Evolutionary conservation across 805 yeast species (phyloP), one percentile per base, ranked within the genome.

Genomic region (Zygosaccharomyces bailii): DNA sequence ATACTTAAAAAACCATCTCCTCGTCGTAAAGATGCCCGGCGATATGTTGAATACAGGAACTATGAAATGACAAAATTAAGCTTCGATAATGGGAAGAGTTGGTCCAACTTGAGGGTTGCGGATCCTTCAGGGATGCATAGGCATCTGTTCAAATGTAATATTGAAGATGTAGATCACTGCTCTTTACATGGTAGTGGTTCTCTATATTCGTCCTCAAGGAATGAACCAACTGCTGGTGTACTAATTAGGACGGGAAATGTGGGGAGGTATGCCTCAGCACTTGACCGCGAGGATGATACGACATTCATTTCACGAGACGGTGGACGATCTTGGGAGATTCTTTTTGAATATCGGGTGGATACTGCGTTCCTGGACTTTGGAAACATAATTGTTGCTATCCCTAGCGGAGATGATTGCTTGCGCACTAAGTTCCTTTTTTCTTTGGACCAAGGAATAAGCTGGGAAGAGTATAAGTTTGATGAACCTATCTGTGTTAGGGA

Each of bases 361-460:
- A 78, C 77, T 48, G 71, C 79, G 2, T 80, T 80, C 65, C 95
- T 90, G 39, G 93, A 86, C 61, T 78, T 76, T 48, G 96, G 95
- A 27, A 84, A 86, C 55, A 62, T 86, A 5, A 73, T 85, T 16
- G 62, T 83, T 4, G 83, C 86, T 1, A 61, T 77, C 10, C 80
- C 63, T 53, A 20, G 55, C 59, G n/a, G 54, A 69, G 4, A 57
- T 53, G 4, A 52, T 58, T 0, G 68, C 68, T 41, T 63, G 6
- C 60, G 65, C 8, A 55, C 60, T 4, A 57, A 64, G 9, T 50
- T 70, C 34, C 66, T 60, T 42, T 86, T 71, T 55, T 80, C 93
- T 0, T 57, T 80, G n/a, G 89, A 87, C 59, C 87, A 84, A 59
- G 96, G 96, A 34, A 59, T 68, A 24, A 60, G 80, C 2, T 86